Evolutionary conservation across 495 filamentous ascomycete species (phyloP).

Genomic region (Penicillium verhagenii): DNA sequence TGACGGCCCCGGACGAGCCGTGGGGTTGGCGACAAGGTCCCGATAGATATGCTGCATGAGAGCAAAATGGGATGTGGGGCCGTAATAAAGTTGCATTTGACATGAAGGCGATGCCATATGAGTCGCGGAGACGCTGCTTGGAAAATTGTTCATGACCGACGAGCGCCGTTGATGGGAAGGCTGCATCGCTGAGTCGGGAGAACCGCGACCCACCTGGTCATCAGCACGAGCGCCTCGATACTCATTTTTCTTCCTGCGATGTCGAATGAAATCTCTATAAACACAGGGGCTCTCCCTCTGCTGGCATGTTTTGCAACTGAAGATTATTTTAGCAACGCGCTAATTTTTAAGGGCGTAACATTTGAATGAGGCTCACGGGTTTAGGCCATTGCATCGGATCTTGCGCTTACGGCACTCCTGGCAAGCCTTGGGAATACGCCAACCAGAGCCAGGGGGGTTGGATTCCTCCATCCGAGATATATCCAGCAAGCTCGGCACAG

Average conservation of each 20-base stretch:
- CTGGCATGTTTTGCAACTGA: constrained; percentile 41
- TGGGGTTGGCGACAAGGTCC: constrained; percentile 33
- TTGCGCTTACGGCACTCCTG: constrained; percentile 46
- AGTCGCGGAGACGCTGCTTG: constrained; percentile 44
- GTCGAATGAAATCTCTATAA: constrained; percentile 42
- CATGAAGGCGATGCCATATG: constrained; percentile 47
- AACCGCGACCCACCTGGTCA: constrained; percentile 7
- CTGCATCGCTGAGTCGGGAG: constrained; percentile 14
- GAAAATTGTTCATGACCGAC: constrained; percentile 30
- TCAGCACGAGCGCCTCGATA: constrained; percentile 8
- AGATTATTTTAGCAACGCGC: background rate
- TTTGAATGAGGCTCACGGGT: constrained; percentile 25
- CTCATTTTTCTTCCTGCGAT: constrained; percentile 38
- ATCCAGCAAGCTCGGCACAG: background rate
- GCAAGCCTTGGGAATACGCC: constrained; percentile 45
- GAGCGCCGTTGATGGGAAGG: constrained; percentile 17
- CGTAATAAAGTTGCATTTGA: constrained; percentile 48
- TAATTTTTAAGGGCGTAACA: background rate
- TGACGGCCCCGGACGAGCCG: constrained; percentile 22
- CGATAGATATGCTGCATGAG: constrained; percentile 47
- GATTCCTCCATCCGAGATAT: constrained; percentile 16
- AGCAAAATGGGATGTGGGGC: constrained; percentile 44
- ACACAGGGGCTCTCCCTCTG: constrained; percentile 34
- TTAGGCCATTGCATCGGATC: constrained; percentile 43
- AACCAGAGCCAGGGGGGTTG: constrained; percentile 20